Evolutionary conservation across 768 basidiomycete species (phyloP), one percentile per base, ranked within the genome.

Genomic region (Podaxis sp.): DNA sequence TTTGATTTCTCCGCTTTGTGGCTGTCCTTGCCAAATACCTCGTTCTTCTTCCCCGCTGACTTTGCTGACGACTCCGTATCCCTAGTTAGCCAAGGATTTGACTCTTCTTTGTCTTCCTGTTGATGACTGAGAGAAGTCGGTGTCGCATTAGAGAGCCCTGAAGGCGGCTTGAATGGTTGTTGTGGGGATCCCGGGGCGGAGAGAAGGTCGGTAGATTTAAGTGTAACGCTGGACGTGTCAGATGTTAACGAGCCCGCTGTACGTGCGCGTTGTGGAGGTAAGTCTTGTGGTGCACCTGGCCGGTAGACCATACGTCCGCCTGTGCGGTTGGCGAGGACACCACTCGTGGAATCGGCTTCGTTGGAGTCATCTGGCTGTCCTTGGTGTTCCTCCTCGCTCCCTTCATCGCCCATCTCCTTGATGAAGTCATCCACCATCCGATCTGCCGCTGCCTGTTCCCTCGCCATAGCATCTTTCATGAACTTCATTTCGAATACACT

Each of bases 401-500:
- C 74, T 0, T 71, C 61, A 0, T 72, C 79, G 37, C 84, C 85
- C 69, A 97, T 77, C 68, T 93, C 91, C 65, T 78, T 78, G 64
- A 86, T 75, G 63, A 96, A 86, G 67, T 91, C 90, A 60, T 91
- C 90, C 4, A 83, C 86, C 65, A 86, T 82, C 61, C 80, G 80
- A 62, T 88, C 79, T 1, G 84, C 85, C 57, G 80, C 79, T 8
- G 72, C 77, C 67, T 82, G 76, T 60, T 88, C 83, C 65, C 93
- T 80, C 4, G 84, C 85, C 78, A 90, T 87, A 0, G 94, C 96
- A 51, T 95, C 90, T 73, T 91, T 89, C 96, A 99, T 99, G 75
- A 98, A 99, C 76, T 97, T 98, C 97, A 98, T 98, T 65, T 86
- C 83, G 72, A 97, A 91, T 9, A 98, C 82, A 64, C 91, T 85